Percentiles rank a stretch among this genome's conserved stretches.
Conservation (phyloP, 805 yeast species). For the Candida alai region DNA sequence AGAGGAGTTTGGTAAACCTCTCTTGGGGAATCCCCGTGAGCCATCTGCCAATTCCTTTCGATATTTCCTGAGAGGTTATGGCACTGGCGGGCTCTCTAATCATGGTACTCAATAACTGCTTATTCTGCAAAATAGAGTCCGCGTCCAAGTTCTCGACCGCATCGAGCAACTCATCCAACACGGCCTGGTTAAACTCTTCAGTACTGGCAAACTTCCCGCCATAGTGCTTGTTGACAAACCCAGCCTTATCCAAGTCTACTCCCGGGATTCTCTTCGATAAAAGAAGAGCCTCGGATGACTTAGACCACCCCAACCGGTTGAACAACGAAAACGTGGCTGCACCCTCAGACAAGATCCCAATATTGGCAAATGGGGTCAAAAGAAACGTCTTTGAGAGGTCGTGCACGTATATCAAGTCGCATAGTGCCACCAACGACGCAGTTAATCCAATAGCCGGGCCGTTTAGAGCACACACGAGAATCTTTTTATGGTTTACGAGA, state of each 20-base stretch:
- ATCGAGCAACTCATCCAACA: constrained; percentile 31
- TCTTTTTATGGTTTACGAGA: constrained; percentile 65
- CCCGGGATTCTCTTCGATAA: constrained; percentile 63
- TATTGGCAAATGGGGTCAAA: constrained; percentile 75
- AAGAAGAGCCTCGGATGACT: constrained; percentile 68
- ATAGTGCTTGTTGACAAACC: constrained; percentile 60
- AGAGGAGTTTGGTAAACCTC: constrained; percentile 55
- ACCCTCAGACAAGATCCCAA: constrained; percentile 83
- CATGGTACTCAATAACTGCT: constrained; percentile 38
- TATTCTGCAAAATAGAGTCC: constrained; percentile 37
- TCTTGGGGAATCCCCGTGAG: constrained; percentile 66
- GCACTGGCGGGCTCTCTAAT: constrained; percentile 35
- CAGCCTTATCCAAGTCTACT: constrained; percentile 49
- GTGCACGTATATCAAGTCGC: constrained; percentile 63
- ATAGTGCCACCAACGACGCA: constrained; percentile 65
- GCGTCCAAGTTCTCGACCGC: constrained; percentile 42
- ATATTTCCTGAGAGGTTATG: constrained; percentile 60
- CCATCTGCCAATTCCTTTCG: constrained; percentile 68
- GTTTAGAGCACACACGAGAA: constrained; percentile 69
- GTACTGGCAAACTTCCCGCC: constrained; percentile 27
- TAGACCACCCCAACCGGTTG: constrained; percentile 65
- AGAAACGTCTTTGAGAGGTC: constrained; percentile 54
- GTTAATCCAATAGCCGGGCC: constrained; percentile 85
- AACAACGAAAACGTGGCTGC: constrained; percentile 66
- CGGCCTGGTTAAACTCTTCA: constrained; percentile 41